Percentiles rank a stretch among this genome's conserved stretches.
Evolutionary conservation across 164 flowering plant species (phyloP).

Genomic region (Protea cynaroides): DNA sequence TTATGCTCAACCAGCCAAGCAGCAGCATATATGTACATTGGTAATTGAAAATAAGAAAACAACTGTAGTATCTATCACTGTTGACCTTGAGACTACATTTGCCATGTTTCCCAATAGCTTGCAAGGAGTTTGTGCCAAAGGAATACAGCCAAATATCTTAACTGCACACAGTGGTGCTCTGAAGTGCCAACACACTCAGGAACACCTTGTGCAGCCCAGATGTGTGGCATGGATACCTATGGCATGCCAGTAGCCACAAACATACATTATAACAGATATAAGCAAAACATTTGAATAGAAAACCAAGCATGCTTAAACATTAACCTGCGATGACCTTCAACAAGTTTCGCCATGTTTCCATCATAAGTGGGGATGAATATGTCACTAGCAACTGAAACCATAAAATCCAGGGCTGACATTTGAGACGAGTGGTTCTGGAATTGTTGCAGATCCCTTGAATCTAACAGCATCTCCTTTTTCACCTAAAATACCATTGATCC

Average conservation of each 20-base stretch:
- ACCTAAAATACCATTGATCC: slow-evolving; percentile 38
- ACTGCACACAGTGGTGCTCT: neutral
- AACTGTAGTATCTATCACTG: too few relatives aligned
- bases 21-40: too few relatives aligned
- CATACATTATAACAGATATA: neutral
- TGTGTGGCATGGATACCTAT: too few relatives aligned
- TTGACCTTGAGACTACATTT: neutral
- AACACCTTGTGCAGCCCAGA: neutral
- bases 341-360: slow-evolving; percentile 98
- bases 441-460: slow-evolving; percentile 54
- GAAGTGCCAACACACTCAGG: neutral
- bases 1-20: too few relatives aligned
- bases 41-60: too few relatives aligned
- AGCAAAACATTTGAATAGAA: neutral
- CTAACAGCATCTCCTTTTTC: slow-evolving; percentile 80
- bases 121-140: neutral
- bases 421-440: slow-evolving; percentile 96
- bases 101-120: neutral
- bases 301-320: neutral
- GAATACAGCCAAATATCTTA: neutral
- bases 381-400: slow-evolving; percentile 83
- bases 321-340: slow-evolving; percentile 97
- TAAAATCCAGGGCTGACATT: slow-evolving; percentile 96
- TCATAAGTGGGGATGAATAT: slow-evolving; percentile 86
- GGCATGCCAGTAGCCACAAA: neutral